A percentile compares a stretch with the other conserved stretches of the same genome.
Conservation (phyloP, 805 yeast species). For the Kazachstania viticola region DNA sequence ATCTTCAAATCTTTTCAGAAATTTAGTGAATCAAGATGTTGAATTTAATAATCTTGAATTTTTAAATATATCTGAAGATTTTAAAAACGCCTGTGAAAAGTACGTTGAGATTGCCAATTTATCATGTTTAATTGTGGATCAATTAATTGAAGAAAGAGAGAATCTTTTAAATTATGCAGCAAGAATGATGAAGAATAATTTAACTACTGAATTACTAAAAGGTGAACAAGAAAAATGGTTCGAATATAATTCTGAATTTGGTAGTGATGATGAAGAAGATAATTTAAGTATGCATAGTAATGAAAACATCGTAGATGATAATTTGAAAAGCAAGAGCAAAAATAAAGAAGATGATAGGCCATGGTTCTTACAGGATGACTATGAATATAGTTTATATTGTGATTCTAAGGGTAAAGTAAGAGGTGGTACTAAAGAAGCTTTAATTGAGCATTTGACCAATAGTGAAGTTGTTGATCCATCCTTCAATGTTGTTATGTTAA, state of each 20-base stretch:
- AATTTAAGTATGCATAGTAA: too few species aligned
- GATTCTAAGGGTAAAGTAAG: conserved; percentile 62
- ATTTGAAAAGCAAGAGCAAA: not conserved
- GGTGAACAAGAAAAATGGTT: conserved; percentile 33
- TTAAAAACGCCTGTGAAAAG: conserved; percentile 24
- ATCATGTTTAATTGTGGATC: conserved; percentile 35
- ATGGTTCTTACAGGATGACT: conserved; percentile 65
- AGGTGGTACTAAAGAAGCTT: conserved; percentile 74
- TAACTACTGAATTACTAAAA: conserved; percentile 45
- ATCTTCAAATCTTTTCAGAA: conserved; percentile 34
- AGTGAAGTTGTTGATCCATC: conserved; percentile 51
- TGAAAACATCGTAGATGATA: too few species aligned
- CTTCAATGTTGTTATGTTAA: conserved; percentile 57
- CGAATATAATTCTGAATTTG: conserved; percentile 18
- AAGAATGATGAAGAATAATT: conserved; percentile 64
- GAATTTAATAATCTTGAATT: conserved; percentile 29
- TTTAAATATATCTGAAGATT: conserved; percentile 21
- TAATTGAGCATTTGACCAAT: conserved; percentile 70
- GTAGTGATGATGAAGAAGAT: conserved; percentile 7
- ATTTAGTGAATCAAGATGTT: conserved; percentile 37
- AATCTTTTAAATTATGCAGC: conserved; percentile 62
- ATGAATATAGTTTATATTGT: conserved; percentile 44
- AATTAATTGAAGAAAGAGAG: conserved; percentile 59
- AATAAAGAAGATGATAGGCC: conserved; percentile 31
- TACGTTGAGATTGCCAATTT: conserved; percentile 28